phyloP scores from a whole-genome alignment of 257 asterid genomes.

The Solanum chiquidenum region DNA sequence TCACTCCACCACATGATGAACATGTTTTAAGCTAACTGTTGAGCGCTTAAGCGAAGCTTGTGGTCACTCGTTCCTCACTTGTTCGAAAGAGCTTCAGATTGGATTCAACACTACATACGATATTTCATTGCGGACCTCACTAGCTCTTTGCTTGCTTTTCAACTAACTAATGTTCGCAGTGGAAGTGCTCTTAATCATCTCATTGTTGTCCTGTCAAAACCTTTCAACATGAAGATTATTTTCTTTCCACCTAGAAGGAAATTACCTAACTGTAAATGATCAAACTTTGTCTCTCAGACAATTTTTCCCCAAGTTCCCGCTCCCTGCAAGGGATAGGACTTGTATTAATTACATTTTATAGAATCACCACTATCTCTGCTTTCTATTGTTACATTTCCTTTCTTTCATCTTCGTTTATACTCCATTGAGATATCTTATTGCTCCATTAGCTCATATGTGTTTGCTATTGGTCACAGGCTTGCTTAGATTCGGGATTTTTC shows the following conservation, averaged over 20 bases:
- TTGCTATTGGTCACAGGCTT: constrained; percentile 39
- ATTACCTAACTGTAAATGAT: not conserved
- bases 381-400: not conserved
- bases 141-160: not conserved
- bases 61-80: not conserved
- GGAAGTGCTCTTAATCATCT: not conserved
- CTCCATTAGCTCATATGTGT: not conserved
- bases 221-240: not conserved
- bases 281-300: not conserved
- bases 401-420: not conserved
- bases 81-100: not conserved
- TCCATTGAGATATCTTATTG: not conserved
- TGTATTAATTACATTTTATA: not conserved
- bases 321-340: not conserved
- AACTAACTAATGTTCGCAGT: not conserved
- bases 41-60: not conserved
- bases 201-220: not conserved
- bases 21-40: too few relatives aligned
- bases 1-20: too few relatives aligned
- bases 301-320: not conserved
- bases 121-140: not conserved
- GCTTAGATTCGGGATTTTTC: constrained; percentile 87
- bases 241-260: not conserved
- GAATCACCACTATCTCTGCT: not conserved
- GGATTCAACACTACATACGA: not conserved